These are phyloP conservation scores for Prunus mongolica DNA, from an alignment of 306 rosid species.

Conservation along the genomic window DNA sequence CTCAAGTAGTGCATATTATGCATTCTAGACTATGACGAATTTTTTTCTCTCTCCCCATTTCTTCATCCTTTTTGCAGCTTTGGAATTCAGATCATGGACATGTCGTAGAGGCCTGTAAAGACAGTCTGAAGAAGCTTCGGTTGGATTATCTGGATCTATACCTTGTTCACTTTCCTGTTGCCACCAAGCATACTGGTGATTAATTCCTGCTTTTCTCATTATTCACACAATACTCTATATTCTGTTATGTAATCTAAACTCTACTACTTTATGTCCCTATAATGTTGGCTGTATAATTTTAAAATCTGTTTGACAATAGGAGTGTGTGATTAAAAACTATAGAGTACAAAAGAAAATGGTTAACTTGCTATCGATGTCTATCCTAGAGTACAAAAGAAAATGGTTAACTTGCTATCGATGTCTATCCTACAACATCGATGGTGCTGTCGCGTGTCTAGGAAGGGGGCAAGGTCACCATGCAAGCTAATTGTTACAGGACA, in stretches of 20 bases:
- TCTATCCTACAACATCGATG: background rate
- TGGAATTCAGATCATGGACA: conserved; percentile 99
- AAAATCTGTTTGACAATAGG: background rate
- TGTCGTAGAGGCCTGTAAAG: conserved; percentile 80
- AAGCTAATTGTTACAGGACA: background rate
- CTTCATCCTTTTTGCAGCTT: conserved; percentile 49
- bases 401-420: background rate
- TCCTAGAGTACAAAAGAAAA: background rate
- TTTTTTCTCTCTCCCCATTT: background rate
- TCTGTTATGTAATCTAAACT: background rate
- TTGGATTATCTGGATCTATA: conserved; percentile 78
- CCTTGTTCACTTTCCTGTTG: conserved; percentile 84
- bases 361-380: background rate
- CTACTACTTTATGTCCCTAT: background rate
- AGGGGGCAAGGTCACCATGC: background rate
- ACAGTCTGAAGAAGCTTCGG: conserved; percentile 81
- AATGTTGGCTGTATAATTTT: background rate
- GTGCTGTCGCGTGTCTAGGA: background rate
- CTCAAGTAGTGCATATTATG: background rate
- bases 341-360: background rate
- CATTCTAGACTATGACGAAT: background rate
- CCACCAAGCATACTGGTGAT: conserved; percentile 69
- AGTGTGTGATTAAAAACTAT: background rate
- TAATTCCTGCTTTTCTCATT: conserved; percentile 1
- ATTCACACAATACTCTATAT: background rate